These are phyloP conservation scores for Dendrobium chrysotoxum DNA, from an alignment of 106 monocot genomes.

Conservation along the genomic window DNA sequence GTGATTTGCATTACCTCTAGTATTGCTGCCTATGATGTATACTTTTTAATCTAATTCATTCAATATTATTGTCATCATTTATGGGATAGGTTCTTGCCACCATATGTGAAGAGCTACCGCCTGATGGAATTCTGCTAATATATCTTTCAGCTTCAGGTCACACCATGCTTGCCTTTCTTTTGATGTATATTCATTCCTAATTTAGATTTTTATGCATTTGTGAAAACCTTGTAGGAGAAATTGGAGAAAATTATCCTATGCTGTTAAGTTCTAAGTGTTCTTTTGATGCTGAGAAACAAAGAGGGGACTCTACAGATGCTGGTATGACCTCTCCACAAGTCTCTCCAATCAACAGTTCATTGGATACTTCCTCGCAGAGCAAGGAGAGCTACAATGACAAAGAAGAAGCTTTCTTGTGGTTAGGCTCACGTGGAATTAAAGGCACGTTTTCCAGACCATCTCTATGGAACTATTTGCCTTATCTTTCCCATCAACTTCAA, in stretches of 20 bases:
- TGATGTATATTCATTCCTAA: conserved; percentile 3
- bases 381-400: conserved; percentile 16
- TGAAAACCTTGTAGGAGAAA: conserved; percentile 32
- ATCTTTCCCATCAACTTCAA: background rate
- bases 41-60: background rate
- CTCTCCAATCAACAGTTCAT: conserved; percentile 13
- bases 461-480: background rate
- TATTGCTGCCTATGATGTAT: background rate
- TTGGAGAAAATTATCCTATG: conserved; percentile 13
- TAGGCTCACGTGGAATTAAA: conserved; percentile 53
- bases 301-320: conserved; percentile 26
- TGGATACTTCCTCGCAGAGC: conserved; percentile 9
- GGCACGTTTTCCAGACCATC: conserved; percentile 24
- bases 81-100: conserved; percentile 76
- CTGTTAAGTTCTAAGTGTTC: conserved; percentile 24
- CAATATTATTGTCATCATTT: background rate
- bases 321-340: conserved; percentile 9
- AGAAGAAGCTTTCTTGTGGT: conserved; percentile 38
- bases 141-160: conserved; percentile 85
- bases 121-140: conserved; percentile 74
- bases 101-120: conserved; percentile 79
- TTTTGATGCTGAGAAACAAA: conserved; percentile 23
- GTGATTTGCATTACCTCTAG: background rate
- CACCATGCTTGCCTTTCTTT: background rate
- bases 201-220: background rate